Evolutionary conservation across 768 basidiomycete species (phyloP), one percentile per base, ranked within the genome.

Genomic region (Mycena filopes): DNA sequence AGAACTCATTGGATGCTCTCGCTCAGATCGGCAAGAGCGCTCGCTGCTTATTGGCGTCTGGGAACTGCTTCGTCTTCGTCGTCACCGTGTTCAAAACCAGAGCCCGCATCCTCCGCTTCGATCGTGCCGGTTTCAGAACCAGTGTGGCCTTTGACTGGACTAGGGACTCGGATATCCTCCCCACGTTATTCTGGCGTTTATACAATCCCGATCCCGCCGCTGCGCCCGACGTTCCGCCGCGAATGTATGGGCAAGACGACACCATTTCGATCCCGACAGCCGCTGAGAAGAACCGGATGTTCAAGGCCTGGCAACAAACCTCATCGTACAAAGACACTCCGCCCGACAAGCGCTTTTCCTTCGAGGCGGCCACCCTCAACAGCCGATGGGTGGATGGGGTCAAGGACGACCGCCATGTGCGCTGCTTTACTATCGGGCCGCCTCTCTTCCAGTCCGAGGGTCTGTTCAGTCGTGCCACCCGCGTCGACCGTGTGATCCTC

Each of bases 391-490:
- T 62, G 25, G 21, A 28, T 1, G 60, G 43, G 13, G 15, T 12
- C 26, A 20, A 31, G 47, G 41, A 33, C 25, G 40, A 31, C 49
- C 12, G 55, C 31, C 16, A 5, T 18, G 13, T 53, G 15, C 38
- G 38, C 50, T 63, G 61, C 46, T 47, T 63, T 21, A 63, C 62
- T 7, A 26, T 65, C 26, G 64, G 64, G 1, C 12, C 15, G 2
- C n/a, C 46, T 25, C 26, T 65, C 3, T 65, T 8, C 2, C 38
- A 26, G 3, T 43, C 57, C 11, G 49, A 54, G 16, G 57, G 57
- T 3, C 40, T 58, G 48, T 65, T 65, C 46, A 28, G 56, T 18
- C 57, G 64, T 6, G 64, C 56, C 29, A 65, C 64, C 11, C 33
- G 49, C 11, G 64, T 65, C 11, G 21, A 60, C 31, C 56, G 56